phyloP scores from a whole-genome alignment of 23 red algal species.

The Gracilariopsis chorda region DNA sequence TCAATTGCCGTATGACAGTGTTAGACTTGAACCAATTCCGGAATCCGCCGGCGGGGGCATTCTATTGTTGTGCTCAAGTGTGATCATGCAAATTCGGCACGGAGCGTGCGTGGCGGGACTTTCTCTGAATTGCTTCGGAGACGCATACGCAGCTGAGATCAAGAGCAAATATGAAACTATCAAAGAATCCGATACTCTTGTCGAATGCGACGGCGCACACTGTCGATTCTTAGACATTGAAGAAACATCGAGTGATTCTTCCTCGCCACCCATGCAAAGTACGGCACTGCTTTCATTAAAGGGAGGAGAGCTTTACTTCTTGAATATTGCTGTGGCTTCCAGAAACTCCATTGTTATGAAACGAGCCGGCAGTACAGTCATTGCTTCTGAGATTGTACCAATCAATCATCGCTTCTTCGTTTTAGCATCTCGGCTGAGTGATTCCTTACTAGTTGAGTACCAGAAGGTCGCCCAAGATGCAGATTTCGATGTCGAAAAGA shows the following conservation, averaged over 20 bases:
- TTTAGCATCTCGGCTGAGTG: conserved; percentile 62
- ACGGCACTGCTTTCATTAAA: conserved; percentile 72
- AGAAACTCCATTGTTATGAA: conserved; percentile 53
- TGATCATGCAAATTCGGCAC: conserved; percentile 69
- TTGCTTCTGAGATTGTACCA: conserved; percentile 65
- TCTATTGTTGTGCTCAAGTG: conserved; percentile 51
- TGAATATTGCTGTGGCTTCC: conserved; percentile 46
- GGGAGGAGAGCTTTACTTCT: conserved; percentile 81
- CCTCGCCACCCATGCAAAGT: conserved; percentile 10
- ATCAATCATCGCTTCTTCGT: conserved; percentile 66
- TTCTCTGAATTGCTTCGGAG: conserved; percentile 73
- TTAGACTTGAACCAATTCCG: conserved; percentile 31
- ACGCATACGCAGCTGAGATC: conserved; percentile 59
- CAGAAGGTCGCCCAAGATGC: conserved; percentile 2
- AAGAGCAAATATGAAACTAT: conserved; percentile 56
- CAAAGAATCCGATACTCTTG: conserved; percentile 45
- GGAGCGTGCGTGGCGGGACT: conserved; percentile 57
- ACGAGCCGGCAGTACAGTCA: conserved; percentile 69
- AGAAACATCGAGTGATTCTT: conserved; percentile 13
- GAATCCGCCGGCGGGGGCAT: conserved; percentile 60
- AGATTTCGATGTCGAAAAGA: background rate
- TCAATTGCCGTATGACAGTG: conserved; percentile 64
- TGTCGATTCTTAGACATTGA: conserved; percentile 64
- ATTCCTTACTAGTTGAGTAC: conserved; percentile 70
- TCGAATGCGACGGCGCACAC: conserved; percentile 53